Evolutionary conservation across 169 alveolate species (phyloP), one percentile per base, ranked within the genome.

Genomic region (Plasmodium reichenowi): DNA sequence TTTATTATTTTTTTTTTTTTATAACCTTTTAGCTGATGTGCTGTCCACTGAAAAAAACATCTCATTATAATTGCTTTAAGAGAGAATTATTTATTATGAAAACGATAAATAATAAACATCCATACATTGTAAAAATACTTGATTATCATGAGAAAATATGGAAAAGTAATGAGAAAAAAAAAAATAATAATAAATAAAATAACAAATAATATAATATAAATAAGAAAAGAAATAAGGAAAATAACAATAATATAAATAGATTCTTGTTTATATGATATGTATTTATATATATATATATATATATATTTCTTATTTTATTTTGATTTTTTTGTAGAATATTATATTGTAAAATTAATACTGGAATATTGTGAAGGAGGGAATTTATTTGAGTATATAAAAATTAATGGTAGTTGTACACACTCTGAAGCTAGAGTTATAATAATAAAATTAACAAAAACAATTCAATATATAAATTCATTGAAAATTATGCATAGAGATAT

Each of bases 401-500:
- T 75, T 15, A 75, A 75, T 68, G 88, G 88, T 6, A 75, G 88
- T 15, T 75, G 88, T 64, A 75, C 88, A 5, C 88, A 75, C 52
- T 75, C 88, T 0, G 88, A 75, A 17, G 88, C 88, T 43, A 75
- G 88, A 56, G 75, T 75, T 24, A 75, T 75, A 5, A 75, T 75
- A 22, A 75, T 75, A 15, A 75, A 75, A n/a, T 50, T 75, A 63
- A 43, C 88, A 20, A 75, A 75, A 62, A 63, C 88, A 7, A 75
- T 75, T 45, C 88, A 75, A 38, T 75, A 75, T 52, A 75, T 75
- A 43, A 75, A 75, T 22, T 60, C 88, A 54, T 63, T 75, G 64
- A 75, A 75, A 63, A 75, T 75, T 75, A 75, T 75, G 88, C 97
- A 95, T 87, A 75, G 97, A 62, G 97, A 95, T 89, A 95, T 95